Evolutionary conservation across 768 basidiomycete species (phyloP), one percentile per base, ranked within the genome.

Genomic region (Suillus plorans): DNA sequence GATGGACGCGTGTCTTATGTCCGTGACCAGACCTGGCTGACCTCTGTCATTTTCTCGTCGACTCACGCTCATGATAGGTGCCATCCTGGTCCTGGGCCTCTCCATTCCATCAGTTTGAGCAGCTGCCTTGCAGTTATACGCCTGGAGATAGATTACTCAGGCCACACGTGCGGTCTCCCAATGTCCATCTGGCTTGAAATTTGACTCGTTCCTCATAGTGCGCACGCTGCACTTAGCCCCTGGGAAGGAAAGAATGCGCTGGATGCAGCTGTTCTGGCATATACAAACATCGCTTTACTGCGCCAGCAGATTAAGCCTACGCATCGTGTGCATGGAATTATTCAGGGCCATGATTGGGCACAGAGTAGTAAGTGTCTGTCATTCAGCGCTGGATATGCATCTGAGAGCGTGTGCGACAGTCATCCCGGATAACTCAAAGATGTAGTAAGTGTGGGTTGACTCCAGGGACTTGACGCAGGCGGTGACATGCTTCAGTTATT

Each of bases 261-360:
- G 14, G 94, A 96, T 71, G 94, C 94, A 0, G 92, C 92, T n/a
- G 89, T 94, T 5, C 81, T 93, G 4, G 89, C 90, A 4, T 95
- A 95, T 72, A 89, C 84, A 58, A 90, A 88, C 61, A 87, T 95
- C 34, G 87, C 91, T 0, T 86, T 87, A 8, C 81, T 95, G 31
- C 86, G 94, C 18, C 94, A 96, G 74, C 94, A 95, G 69, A 81
- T 93, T 18, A 82, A 84, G 61, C 91, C 94, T 0, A 87, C 87
- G 0, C 86, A 89, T 67, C 87, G 93, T 45, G 85, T 93, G 4
- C 93, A 96, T 70, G 92, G 92, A 0, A 84, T 94, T 55, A 86
- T 95, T 69, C 82, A 84, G 68, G 92, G 92, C 1, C 84, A 82
- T 64, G 87, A 91, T 69, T 91, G 91, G 90, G 88, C 85, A 5